Conservation (phyloP, 2,329 filamentous ascomycete genomes). For the Penicillium sp. region DNA sequence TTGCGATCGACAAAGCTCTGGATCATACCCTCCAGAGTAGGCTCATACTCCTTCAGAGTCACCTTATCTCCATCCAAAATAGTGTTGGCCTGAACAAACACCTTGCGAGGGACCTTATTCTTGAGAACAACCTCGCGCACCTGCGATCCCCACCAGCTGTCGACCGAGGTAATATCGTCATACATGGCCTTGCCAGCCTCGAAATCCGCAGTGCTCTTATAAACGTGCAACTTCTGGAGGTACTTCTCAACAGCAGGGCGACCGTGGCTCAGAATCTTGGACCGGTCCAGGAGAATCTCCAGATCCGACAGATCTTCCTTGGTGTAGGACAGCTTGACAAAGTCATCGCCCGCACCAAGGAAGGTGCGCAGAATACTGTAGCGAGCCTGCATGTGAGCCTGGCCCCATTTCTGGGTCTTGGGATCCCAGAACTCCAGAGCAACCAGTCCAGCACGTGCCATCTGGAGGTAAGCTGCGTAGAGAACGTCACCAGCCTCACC, state of each 20-base stretch:
- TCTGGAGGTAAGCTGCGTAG: constrained; percentile 83
- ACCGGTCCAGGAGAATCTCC: constrained; percentile 78
- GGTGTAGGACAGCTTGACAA: constrained; percentile 78
- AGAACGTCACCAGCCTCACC: constrained; percentile 82
- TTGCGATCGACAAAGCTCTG: constrained; percentile 72
- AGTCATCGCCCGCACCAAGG: constrained; percentile 80
- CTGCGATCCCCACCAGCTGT: constrained; percentile 79
- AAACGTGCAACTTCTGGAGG: constrained; percentile 88
- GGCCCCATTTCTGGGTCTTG: constrained; percentile 87
- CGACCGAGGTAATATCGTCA: constrained; percentile 78
- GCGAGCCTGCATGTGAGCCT: constrained; percentile 86
- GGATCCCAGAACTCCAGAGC: constrained; percentile 95
- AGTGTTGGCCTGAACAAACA: constrained; percentile 95
- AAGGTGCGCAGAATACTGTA: constrained; percentile 79
- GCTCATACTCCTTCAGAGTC: constrained; percentile 80
- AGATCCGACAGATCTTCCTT: constrained; percentile 76
- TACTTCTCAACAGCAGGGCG: constrained; percentile 82
- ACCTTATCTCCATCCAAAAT: constrained; percentile 70
- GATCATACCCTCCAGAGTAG: constrained; percentile 77
- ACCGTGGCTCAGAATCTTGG: constrained; percentile 81
- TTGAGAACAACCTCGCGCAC: constrained; percentile 67
- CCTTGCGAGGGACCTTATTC: constrained; percentile 62
- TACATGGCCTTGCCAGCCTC: constrained; percentile 78
- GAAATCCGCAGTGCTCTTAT: constrained; percentile 86
- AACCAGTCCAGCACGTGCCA: constrained; percentile 89